phyloP scores from a whole-genome alignment of 202 grass and related monocot genomes.

The Alloteropsis angusta region DNA sequence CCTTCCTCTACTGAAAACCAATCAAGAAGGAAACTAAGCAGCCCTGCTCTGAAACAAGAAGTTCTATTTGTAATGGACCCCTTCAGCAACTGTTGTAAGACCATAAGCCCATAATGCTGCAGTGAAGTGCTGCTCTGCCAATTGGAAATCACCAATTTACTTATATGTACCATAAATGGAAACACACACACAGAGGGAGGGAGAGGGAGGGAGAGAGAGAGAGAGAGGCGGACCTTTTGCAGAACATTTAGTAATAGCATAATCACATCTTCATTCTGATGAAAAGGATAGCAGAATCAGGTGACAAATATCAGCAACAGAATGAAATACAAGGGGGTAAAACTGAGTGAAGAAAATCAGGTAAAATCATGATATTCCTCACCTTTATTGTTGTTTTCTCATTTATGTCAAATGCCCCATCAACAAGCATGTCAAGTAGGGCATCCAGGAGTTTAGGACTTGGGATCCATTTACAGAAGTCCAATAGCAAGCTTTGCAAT shows the following conservation, averaged over 20 bases:
- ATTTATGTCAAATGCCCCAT: constrained; percentile 78
- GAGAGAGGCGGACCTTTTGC: constrained; percentile 44
- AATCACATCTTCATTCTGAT: constrained; percentile 84
- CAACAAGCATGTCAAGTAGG: constrained; percentile 93
- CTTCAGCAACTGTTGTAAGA: constrained; percentile 77
- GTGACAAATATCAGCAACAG: constrained; percentile 27
- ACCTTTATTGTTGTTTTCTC: constrained; percentile 86
- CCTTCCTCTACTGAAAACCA: constrained; percentile 75
- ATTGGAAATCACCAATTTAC: constrained; percentile 42
- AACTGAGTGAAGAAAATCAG: constrained; percentile 25
- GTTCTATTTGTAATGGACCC: constrained; percentile 87
- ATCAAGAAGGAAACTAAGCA: constrained; percentile 95
- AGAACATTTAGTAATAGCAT: constrained; percentile 62
- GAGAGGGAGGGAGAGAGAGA: not conserved
- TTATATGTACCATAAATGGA: constrained; percentile 14
- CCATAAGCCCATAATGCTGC: constrained; percentile 83
- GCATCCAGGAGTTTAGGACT: constrained; percentile 69
- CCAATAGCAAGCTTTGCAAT: constrained; percentile 85
- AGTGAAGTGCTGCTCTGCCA: constrained; percentile 84
- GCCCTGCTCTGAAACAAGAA: constrained; percentile 82
- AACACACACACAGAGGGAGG: not conserved
- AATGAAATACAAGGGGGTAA: constrained; percentile 18
- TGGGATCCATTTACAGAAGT: constrained; percentile 90
- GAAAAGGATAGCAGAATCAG: constrained; percentile 5
- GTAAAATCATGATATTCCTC: constrained; percentile 13